Evolutionary conservation across 768 basidiomycete species (phyloP).

Genomic region (Mycena floridula): DNA sequence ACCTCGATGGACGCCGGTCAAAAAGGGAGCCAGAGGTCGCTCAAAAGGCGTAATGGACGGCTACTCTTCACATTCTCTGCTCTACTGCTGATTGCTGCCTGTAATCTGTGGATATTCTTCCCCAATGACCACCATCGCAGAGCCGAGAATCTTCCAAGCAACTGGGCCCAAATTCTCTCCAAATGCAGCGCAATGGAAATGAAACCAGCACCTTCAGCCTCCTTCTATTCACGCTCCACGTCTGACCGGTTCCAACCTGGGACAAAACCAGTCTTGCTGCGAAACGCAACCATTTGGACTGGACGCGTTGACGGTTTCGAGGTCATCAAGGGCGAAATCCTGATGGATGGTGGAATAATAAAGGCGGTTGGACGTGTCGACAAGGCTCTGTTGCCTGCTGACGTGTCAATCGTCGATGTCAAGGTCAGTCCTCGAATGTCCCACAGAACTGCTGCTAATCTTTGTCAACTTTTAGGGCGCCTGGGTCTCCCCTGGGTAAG

Average conservation of each 20-base stretch:
- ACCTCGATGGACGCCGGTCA: too few species aligned
- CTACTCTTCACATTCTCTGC: too few species aligned
- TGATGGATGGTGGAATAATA: conserved; percentile 42
- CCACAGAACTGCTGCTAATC: conserved; percentile 24
- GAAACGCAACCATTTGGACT: conserved; percentile 63
- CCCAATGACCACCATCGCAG: too few species aligned
- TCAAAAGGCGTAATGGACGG: too few species aligned
- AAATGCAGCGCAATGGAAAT: neutral
- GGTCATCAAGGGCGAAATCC: conserved; percentile 40
- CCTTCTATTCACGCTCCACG: conserved; percentile 27
- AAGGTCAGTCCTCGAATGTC: conserved; percentile 7
- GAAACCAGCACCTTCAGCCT: neutral
- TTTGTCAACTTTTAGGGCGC: conserved; percentile 42
- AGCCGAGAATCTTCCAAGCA: too few species aligned
- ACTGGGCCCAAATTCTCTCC: neutral
- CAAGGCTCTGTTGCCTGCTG: conserved; percentile 10
- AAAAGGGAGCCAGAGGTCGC: too few species aligned
- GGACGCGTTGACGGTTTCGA: conserved; percentile 41
- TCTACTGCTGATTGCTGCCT: too few species aligned
- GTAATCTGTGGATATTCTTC: too few species aligned
- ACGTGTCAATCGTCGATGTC: conserved; percentile 8
- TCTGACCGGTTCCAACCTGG: conserved; percentile 44
- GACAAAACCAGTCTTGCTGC: conserved; percentile 40
- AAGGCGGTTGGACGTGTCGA: conserved; percentile 32
- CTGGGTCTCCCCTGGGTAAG: conserved; percentile 56